Base-by-base conservation (phyloP, 1,284 basidiomycete genomes). In the Schizophyllum commune region DNA sequence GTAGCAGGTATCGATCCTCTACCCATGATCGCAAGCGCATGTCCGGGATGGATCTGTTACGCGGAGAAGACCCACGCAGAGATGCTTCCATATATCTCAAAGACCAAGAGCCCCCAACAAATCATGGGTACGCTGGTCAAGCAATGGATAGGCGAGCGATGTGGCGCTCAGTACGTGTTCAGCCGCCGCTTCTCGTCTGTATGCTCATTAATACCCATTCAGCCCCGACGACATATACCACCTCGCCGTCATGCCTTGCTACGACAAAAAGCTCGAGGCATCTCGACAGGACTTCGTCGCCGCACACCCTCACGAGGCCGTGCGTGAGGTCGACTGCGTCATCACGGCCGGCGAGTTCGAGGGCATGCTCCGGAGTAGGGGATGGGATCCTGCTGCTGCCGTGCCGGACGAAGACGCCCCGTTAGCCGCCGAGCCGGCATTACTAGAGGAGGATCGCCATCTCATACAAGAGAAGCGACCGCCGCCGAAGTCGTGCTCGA, bases 181-280 rank as follows among this genome's bases (percentile, higher is more conserved):
- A 15, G 57, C 55, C 20, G 61, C n/a, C 56, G 52, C 58, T 22
- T 58, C n/a, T 8, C 53, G 52, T 55, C 58, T 17, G 53, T 34
- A 27, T 55, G 13, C 64, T 71, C 27, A 72, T n/a, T 60, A 61
- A 34, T 32, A 19, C 60, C 60, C 7, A 11, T 32, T 20, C 68
- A 94, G 90, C 33, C 89, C 92, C 1, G 79, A 90, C 68, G 79
- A 92, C 68, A 83, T 98, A 59, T 99, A 98, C 73, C 97, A 99
- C 69, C 92, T 98, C 63, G 85, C 94, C 0, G 94, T 98, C 52
- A 99, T 99, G 96, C 96, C 96, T 0, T 99, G 97, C 75, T 99
- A 98, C 74, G 97, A 99, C 81, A 99, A 99, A 77, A 99, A 99
- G 73, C 87, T 99, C 27, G 97, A 99, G 76, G 96, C 97, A 0